Base-by-base conservation (phyloP, 257 asterid species). In the Echium plantagineum region DNA sequence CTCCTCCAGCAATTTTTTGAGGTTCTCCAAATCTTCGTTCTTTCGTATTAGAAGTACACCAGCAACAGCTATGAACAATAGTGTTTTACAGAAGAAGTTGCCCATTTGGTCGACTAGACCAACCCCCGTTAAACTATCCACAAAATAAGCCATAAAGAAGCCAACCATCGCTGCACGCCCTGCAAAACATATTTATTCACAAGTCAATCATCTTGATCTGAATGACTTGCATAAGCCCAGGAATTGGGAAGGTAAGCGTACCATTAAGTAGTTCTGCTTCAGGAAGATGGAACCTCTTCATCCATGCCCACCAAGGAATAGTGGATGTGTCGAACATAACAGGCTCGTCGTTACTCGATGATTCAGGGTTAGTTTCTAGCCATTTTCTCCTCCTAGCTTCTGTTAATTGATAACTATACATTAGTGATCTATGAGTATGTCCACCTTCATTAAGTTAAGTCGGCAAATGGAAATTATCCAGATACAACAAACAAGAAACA, bases 151-250 rank as follows among this genome's bases (percentile, higher is more conserved):
- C 95, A 84, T 85, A 75, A 91, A 88, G 90, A 91, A 91, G 21
- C 98, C 98, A 4, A 91, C 30, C 98, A 91, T 91, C 5, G 98
- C 98, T 61, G 98, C 97, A 55, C 98, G 95, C 7, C 98, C 98
- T 91, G 81, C 75, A 78, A 17, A 52, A 52, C 12, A 52, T 15
- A 52, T 52, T 52, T 6, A 52, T 52, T 52, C 8, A 15, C 17
- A 52, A 52, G 16, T 52, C 57, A 52, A 52, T 52, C 9, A 20
- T 52, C 22, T 52, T 52, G 57, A 52, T 52, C 57, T 52, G 47
- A 4, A 35, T 35, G 15, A 35, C n/a, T 35, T 0, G 13, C 47
- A 35, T 35, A 35, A 35, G 47, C 13, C 13, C 15, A 35, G 6
- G 12, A 35, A 35, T 35, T 5, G 13, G 10, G 47, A 35, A 35